Conservation (phyloP, 2,329 filamentous ascomycete genomes). For the Paraconiothyrium sp. region DNA sequence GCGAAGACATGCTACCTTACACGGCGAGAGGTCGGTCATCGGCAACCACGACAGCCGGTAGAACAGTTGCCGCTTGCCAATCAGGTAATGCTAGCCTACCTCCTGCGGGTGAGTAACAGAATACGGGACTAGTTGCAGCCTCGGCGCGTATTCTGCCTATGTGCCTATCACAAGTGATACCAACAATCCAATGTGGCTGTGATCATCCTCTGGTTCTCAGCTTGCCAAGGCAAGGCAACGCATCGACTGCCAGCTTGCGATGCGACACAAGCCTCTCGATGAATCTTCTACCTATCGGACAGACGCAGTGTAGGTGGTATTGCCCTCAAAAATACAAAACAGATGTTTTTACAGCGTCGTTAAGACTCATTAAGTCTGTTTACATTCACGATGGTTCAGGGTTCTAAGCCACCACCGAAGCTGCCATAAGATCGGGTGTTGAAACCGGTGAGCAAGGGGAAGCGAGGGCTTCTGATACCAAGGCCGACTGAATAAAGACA, state of each 20-base stretch:
- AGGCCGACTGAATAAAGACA: slow-evolving; percentile 20
- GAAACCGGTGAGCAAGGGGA: slow-evolving; percentile 7
- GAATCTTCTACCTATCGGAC: neutral
- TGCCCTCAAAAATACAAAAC: neutral
- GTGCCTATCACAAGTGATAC: neutral
- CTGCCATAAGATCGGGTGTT: neutral
- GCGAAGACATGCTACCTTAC: no score
- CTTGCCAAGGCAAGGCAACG: neutral
- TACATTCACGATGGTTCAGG: neutral
- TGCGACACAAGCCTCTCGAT: neutral
- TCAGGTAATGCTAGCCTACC: neutral
- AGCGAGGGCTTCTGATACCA: slow-evolving; percentile 1
- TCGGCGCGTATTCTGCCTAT: neutral
- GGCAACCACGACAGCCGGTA: no score
- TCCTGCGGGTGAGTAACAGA: neutral
- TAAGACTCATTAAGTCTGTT: neutral
- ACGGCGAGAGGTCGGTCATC: no score
- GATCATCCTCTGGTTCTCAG: neutral
- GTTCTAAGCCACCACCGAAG: neutral
- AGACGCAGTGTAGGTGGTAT: neutral
- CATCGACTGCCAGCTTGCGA: neutral
- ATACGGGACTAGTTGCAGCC: slow-evolving; percentile 1
- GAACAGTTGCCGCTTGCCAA: neutral
- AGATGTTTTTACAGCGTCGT: neutral
- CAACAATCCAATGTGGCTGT: neutral